A percentile compares a stretch with the other conserved stretches of the same genome.
Evolutionary conservation across 345 rosid genomes (phyloP).

Genomic region (Brassica juncea): DNA sequence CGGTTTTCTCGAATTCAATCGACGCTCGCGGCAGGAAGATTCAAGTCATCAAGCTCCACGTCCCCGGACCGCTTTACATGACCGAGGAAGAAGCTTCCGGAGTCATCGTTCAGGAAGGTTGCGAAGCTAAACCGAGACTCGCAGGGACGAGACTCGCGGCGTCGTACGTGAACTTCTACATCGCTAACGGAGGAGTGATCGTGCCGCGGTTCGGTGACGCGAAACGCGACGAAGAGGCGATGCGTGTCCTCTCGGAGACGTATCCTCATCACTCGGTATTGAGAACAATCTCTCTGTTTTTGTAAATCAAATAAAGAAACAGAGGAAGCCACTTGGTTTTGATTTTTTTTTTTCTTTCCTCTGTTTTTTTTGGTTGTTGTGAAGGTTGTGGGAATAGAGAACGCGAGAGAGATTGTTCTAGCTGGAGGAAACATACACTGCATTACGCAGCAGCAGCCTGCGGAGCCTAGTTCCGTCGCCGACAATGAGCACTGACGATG

Average conservation of each 20-base stretch:
- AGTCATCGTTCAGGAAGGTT: slow-evolving; percentile 55
- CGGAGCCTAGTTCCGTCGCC: slow-evolving; percentile 26
- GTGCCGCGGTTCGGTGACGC: slow-evolving; percentile 81
- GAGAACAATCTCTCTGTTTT: background rate
- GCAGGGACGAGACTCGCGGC: slow-evolving; percentile 86
- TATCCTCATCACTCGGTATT: slow-evolving; percentile 68
- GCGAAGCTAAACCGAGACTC: slow-evolving; percentile 61
- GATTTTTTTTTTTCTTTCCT: too few relatives aligned
- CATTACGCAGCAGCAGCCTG: slow-evolving; percentile 92
- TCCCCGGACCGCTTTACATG: slow-evolving; percentile 88
- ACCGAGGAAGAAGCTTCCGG: slow-evolving; percentile 84
- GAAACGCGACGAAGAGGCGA: slow-evolving; percentile 79
- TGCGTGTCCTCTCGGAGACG: slow-evolving; percentile 60
- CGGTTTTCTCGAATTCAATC: slow-evolving; percentile 55
- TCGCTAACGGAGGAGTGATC: slow-evolving; percentile 72
- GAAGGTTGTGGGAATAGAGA: slow-evolving; percentile 73
- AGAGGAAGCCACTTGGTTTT: too few relatives aligned
- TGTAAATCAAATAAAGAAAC: too few relatives aligned
- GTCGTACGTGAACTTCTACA: slow-evolving; percentile 80
- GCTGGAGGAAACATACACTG: slow-evolving; percentile 97
- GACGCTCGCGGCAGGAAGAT: slow-evolving; percentile 79
- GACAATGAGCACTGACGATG: slow-evolving; percentile 9
- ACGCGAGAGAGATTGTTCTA: slow-evolving; percentile 81
- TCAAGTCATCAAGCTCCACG: slow-evolving; percentile 67
- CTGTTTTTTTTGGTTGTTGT: background rate